phyloP scores from a whole-genome alignment of 1,284 basidiomycete species.

The Ceratobasidium sp. region DNA sequence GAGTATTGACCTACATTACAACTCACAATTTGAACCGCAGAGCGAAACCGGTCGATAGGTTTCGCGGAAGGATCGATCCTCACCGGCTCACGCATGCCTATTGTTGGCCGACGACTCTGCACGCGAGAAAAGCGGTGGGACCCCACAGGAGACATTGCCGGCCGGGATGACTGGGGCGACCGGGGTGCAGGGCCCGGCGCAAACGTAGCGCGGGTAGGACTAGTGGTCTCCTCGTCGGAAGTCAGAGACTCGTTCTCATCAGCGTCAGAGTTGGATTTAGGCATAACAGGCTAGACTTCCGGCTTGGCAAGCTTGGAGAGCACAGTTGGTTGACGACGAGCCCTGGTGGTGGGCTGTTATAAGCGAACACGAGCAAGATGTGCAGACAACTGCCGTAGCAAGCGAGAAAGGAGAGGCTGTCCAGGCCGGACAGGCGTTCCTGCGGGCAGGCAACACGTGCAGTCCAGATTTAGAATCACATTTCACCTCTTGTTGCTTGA shows the following conservation, averaged over 20 bases:
- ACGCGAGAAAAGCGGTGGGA: constrained; percentile 22
- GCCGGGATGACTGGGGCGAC: not conserved
- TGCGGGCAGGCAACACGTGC: constrained; percentile 27
- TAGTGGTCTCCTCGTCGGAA: constrained; percentile 36
- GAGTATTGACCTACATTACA: too few relatives aligned
- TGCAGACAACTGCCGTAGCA: not conserved
- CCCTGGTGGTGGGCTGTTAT: not conserved
- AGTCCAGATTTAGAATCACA: not conserved
- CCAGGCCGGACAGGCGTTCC: not conserved
- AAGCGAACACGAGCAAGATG: not conserved
- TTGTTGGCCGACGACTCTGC: constrained; percentile 27
- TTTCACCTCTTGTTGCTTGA: not conserved
- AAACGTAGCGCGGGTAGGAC: constrained; percentile 35
- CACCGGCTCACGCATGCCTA: not conserved
- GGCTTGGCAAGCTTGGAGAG: not conserved
- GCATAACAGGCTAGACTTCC: constrained; percentile 9
- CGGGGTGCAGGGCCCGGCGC: constrained; percentile 23
- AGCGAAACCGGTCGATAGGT: constrained; percentile 41
- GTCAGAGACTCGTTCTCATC: constrained; percentile 45
- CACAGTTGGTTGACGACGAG: not conserved
- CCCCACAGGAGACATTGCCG: not conserved
- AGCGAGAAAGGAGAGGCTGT: constrained; percentile 31
- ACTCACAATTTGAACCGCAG: constrained; percentile 27
- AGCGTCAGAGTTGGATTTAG: constrained; percentile 44
- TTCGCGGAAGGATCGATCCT: constrained; percentile 12